phyloP scores from a whole-genome alignment of 768 basidiomycete genomes.

The Baorangia bicolor region DNA sequence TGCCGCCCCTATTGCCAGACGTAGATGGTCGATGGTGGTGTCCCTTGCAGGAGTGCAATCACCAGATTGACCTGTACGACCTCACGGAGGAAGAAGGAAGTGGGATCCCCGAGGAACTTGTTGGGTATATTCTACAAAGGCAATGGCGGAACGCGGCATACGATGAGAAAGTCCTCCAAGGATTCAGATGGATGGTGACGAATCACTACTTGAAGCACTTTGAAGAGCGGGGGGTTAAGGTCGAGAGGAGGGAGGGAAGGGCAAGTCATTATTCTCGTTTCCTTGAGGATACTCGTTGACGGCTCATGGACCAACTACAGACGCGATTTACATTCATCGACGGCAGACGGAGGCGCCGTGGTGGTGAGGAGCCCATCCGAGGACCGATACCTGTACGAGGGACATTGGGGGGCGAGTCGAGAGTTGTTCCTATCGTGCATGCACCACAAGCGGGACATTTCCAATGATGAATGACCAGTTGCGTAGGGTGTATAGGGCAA shows the following conservation, averaged over 20 bases:
- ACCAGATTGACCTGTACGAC: conserved; percentile 47
- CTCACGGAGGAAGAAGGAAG: conserved; percentile 35
- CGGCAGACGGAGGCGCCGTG: conserved; percentile 1
- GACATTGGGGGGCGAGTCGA: conserved; percentile 23
- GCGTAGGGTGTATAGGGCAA: background rate
- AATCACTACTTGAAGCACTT: conserved; percentile 29
- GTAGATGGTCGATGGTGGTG: conserved; percentile 56
- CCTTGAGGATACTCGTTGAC: background rate
- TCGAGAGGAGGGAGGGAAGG: conserved; percentile 17
- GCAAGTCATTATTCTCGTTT: conserved; percentile 6
- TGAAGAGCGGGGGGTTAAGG: conserved; percentile 17
- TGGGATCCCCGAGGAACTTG: conserved; percentile 21
- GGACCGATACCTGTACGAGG: conserved; percentile 27
- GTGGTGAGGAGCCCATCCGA: conserved; percentile 3
- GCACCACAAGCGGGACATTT: conserved; percentile 4
- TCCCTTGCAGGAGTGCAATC: conserved; percentile 41
- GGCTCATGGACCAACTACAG: conserved; percentile 8
- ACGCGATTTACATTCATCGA: conserved; percentile 8
- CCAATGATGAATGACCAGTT: background rate
- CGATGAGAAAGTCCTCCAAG: conserved; percentile 19
- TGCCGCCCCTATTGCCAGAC: conserved; percentile 40
- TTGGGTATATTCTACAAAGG: conserved; percentile 28
- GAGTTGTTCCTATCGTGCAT: conserved; percentile 27
- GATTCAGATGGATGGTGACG: conserved; percentile 27
- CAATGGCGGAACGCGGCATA: conserved; percentile 40